Conservation (phyloP, 331 rosid species). For the Spiraea crenata region DNA sequence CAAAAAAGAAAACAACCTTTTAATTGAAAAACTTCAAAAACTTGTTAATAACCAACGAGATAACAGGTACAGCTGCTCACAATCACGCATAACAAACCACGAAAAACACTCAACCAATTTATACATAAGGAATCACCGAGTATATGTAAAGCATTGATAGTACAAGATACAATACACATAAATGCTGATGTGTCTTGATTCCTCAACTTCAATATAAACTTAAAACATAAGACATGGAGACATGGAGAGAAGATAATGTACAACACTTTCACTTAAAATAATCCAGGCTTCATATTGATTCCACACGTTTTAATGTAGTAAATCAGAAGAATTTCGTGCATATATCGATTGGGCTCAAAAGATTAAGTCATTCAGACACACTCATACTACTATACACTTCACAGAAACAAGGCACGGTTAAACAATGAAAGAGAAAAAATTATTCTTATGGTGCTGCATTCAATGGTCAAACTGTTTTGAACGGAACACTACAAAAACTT, state of each 20-base stretch:
- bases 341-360: background rate
- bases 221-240: too few species aligned
- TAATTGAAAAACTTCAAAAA: background rate
- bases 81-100: background rate
- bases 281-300: slow-evolving; percentile 1
- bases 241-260: background rate
- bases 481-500: background rate
- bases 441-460: background rate
- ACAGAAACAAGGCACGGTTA: background rate
- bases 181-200: background rate
- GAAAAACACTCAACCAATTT: background rate
- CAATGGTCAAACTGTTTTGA: slow-evolving; percentile 4
- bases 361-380: background rate
- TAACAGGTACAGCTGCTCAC: too few species aligned
- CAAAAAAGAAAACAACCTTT: slow-evolving; percentile 7
- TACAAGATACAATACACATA: background rate
- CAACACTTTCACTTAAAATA: background rate
- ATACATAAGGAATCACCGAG: background rate
- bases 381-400: background rate
- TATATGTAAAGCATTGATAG: background rate
- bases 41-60: too few species aligned
- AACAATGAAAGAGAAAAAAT: background rate
- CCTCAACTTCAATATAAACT: too few species aligned
- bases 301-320: background rate
- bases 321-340: background rate